Conservation (phyloP, 2,329 filamentous ascomycete species). For the Scedosporium boydii region DNA sequence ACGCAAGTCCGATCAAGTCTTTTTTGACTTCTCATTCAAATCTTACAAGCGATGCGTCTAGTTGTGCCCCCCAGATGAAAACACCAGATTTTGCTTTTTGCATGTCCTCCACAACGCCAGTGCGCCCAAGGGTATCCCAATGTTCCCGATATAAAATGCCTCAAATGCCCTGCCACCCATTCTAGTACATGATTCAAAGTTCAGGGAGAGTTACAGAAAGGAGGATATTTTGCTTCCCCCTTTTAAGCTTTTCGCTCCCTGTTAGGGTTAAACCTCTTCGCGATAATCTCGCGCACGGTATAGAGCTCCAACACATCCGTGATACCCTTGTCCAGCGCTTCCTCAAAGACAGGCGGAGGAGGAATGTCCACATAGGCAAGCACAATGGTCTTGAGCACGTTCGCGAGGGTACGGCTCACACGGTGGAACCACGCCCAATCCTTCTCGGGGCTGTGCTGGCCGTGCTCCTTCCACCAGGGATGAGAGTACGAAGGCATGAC, state of each 20-base stretch:
- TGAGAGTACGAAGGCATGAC: slow-evolving; percentile 77
- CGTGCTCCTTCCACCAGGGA: slow-evolving; percentile 56
- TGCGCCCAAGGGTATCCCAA: background rate
- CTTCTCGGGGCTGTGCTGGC: slow-evolving; percentile 36
- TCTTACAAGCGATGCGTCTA: too few species aligned
- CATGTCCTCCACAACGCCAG: background rate
- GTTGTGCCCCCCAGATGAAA: background rate
- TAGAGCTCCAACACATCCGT: slow-evolving; percentile 58
- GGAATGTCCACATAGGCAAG: slow-evolving; percentile 89
- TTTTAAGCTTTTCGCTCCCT: slow-evolving; percentile 18
- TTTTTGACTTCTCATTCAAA: too few species aligned
- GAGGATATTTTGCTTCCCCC: background rate
- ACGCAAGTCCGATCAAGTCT: too few species aligned
- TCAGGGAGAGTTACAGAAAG: background rate
- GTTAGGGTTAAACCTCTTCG: slow-evolving; percentile 58
- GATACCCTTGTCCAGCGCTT: slow-evolving; percentile 43
- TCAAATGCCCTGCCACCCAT: background rate
- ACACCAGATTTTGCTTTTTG: background rate
- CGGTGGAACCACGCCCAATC: slow-evolving; percentile 82
- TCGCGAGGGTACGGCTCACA: slow-evolving; percentile 78
- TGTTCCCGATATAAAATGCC: background rate
- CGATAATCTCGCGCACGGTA: slow-evolving; percentile 67
- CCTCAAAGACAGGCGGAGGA: slow-evolving; percentile 43
- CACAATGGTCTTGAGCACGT: slow-evolving; percentile 84
- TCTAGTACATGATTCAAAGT: background rate